Base-by-base conservation (phyloP, 805 yeast species). In the Clavispora carvajalis region DNA sequence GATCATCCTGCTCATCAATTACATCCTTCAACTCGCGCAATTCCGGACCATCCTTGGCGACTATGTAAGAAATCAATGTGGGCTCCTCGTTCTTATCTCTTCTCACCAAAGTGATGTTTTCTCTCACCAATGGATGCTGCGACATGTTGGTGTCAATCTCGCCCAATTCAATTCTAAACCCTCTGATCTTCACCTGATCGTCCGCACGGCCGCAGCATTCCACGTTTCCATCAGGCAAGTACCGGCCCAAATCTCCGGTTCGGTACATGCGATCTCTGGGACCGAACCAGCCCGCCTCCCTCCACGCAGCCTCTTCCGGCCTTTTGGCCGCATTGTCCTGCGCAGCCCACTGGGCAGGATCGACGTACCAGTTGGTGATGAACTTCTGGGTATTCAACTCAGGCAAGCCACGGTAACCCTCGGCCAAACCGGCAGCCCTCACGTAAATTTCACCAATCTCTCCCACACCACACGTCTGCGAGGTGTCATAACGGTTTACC, bases 161-260 rank as follows among this genome's bases (percentile, higher is more conserved):
- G 45, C 99, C 99, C 41, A 93, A 73, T 67, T 93, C 99, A 48
- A 93, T 95, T 67, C 99, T 80, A 79, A 93, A 95, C 2, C 99
- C 99, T 69, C 99, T 81, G 51, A 93, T 93, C 64, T 93, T 93
- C 46, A 93, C 96, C 65, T 93, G 99, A 60, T 91, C 98, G 67
- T 93, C 99, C 21, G 99, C 99, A 62, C 99, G 80, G 44, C 99
- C 99, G 60, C 95, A 85, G 63, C 97, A 91, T 70, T 93, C 99
- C 53, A 93, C 89, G 67, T 93, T 87, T 42, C 99, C 99, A 58
- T 90, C 96, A 6, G 98, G 97, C 44, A 90, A 69, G 60, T 95
- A 93, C 53, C 99, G 80, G 40, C 99, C 99, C 49, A 93, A 73
- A 65, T 93, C 99, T 52, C 99, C 99, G 33, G 98, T 91, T 65